Evolutionary conservation across 2,329 filamentous ascomycete species (phyloP), one percentile per base, ranked within the genome.

Genomic region (Magnaporthiopsis incrustans): DNA sequence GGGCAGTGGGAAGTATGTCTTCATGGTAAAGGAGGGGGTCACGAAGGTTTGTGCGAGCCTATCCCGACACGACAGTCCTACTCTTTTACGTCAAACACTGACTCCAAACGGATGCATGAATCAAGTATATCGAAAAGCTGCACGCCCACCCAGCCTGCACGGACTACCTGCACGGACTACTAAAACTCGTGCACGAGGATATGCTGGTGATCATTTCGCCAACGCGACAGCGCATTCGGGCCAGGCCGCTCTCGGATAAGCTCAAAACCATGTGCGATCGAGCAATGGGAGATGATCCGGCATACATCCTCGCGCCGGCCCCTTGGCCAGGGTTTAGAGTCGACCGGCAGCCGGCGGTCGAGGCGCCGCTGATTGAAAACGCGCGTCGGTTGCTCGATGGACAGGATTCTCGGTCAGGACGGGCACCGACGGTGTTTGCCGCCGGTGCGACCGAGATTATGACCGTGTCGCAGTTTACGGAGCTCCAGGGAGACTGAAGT

Each of bases 111-210:
- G 25, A 57, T 14, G 4, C 5, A n/a, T 12, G 14, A 26, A 58
- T 25, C 30, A 18, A 62, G 50, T 62, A 57, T 27, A 62, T 62
- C 3, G 60, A 62, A 14, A 30, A 62, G 15, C 44, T 62, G 8
- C 60, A 62, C 60, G 18, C 14, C 27, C 4, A 62, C 50, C 12
- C 25, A 25, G 18, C 8, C 25, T 62, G 60, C 44, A 62, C 60
- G 5, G 14, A 5, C 7, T 57, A 62, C 44, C 15, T 62, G 25
- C 60, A 62, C 50, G 60, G 26, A 10, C n/a, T 62, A 14, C 27
- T 62, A 26, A 10, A 25, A 4, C 60, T 62, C 1, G 53, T 62
- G 1, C 50, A 62, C n/a, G 11, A 57, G 1, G 15, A 62, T 0
- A 62, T 62, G 60, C 50, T 62, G 18, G 27, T 60, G 12, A 30